Evolutionary conservation across 2,329 filamentous ascomycete species (phyloP).

Genomic region (Aspergillus ochraceus): DNA sequence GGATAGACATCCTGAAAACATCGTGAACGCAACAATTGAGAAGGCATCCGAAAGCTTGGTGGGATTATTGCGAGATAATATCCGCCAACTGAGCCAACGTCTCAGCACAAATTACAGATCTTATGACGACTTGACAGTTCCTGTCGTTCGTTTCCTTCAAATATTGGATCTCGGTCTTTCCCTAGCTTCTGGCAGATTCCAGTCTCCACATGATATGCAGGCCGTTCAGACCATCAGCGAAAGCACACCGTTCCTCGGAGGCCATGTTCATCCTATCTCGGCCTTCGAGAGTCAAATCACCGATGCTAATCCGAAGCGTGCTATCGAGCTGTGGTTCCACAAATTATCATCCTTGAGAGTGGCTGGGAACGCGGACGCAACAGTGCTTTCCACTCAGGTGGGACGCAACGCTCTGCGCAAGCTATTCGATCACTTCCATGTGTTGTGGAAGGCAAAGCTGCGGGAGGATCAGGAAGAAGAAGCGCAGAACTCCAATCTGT

Average conservation of each 20-base stretch:
- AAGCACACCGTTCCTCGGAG: slow-evolving; percentile 43
- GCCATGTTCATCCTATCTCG: slow-evolving; percentile 22
- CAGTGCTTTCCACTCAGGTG: slow-evolving; percentile 38
- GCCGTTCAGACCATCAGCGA: slow-evolving; percentile 32
- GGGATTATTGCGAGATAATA: slow-evolving; percentile 52
- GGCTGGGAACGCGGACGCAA: slow-evolving; percentile 34
- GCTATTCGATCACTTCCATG: slow-evolving; percentile 71
- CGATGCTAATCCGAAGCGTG: slow-evolving; percentile 22
- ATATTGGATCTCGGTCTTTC: slow-evolving; percentile 75
- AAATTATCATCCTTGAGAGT: slow-evolving; percentile 37
- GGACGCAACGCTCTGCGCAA: slow-evolving; percentile 61
- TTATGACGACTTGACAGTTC: slow-evolving; percentile 82
- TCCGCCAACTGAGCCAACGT: slow-evolving; percentile 69
- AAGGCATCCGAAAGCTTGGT: slow-evolving; percentile 33
- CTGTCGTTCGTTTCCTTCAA: slow-evolving; percentile 74
- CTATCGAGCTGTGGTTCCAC: slow-evolving; percentile 38
- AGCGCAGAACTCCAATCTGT: slow-evolving; percentile 72
- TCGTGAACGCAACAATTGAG: slow-evolving; percentile 21
- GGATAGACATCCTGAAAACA: slow-evolving; percentile 37
- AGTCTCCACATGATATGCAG: slow-evolving; percentile 15
- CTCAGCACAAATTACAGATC: slow-evolving; percentile 69
- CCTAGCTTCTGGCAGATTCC: slow-evolving; percentile 46
- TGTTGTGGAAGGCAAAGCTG: slow-evolving; percentile 77
- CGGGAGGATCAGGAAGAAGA: slow-evolving; percentile 73
- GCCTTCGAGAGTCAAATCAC: slow-evolving; percentile 3